A percentile compares a stretch with the other conserved stretches of the same genome.
These are phyloP conservation scores for Globisporangium middletonii DNA, from an alignment of 352 stramenopile species.

Conservation along the genomic window DNA sequence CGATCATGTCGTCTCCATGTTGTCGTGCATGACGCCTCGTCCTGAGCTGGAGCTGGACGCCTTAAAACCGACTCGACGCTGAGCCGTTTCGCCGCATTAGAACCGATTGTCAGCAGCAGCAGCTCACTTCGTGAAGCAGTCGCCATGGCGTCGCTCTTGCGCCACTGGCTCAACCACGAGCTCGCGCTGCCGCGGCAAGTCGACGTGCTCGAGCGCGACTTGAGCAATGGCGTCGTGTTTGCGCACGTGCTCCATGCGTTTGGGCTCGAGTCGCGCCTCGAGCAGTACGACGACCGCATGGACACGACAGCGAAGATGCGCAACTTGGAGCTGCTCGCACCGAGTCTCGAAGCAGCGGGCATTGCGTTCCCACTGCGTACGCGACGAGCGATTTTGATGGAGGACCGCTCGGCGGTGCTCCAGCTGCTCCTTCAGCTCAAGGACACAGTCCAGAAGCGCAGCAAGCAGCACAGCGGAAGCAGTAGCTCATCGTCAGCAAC, in stretches of 20 bases:
- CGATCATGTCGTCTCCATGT: neutral
- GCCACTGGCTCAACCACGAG: conserved; percentile 68
- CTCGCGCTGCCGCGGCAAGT: conserved; percentile 42
- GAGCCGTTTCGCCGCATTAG: too few relatives aligned
- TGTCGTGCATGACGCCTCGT: neutral
- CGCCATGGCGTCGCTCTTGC: conserved; percentile 48
- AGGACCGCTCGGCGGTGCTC: conserved; percentile 42
- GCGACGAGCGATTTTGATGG: conserved; percentile 58
- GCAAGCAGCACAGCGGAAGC: conserved; percentile 11
- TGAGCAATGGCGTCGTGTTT: conserved; percentile 66
- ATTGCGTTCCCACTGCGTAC: conserved; percentile 36
- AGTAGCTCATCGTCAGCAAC: neutral
- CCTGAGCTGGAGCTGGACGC: neutral
- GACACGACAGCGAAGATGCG: conserved; percentile 34
- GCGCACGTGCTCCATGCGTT: conserved; percentile 50
- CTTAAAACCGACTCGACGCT: too few relatives aligned
- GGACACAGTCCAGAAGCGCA: conserved; percentile 28
- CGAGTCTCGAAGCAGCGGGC: conserved; percentile 28
- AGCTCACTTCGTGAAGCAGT: neutral
- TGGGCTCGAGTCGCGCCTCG: conserved; percentile 38
- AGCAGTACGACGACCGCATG: conserved; percentile 34
- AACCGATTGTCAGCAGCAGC: too few relatives aligned
- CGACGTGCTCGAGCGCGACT: conserved; percentile 44
- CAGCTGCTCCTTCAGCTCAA: conserved; percentile 64
- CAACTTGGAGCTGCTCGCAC: conserved; percentile 54